Evolutionary conservation across 176 grass and related monocot species (phyloP), one percentile per base, ranked within the genome.

Genomic region (Carex cristatella): DNA sequence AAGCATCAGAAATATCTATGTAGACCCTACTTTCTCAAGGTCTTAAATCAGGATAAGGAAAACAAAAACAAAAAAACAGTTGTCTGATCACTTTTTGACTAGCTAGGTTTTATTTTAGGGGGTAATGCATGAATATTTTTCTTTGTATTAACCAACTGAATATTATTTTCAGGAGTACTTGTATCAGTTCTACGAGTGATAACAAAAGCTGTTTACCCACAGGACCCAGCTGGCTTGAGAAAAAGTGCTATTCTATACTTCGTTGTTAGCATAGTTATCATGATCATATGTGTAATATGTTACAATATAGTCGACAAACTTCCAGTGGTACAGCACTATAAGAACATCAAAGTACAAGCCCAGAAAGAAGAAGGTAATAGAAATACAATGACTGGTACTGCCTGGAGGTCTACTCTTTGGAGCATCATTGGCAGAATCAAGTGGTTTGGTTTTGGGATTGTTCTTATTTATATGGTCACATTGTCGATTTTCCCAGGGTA

Each of bases 401-500:
- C 84, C 18, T 98, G 95, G 95, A 94, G 93, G 54, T 88, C 92
- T 71, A 95, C 89, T 55, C 61, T 98, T 14, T 98, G 95, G 93
- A 90, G 84, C 83, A 95, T 98, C 2, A 86, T 98, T 0, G 90
- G 93, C 48, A 93, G 83, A 14, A 80, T 98, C 68, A 95, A 95
- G 64, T 95, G 88, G 93, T 90, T 85, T 30, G 93, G 91, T 1
- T 70, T 95, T 13, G 95, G 95, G 37, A 58, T 98, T 9, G 28
- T 66, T 49, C 86, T 98, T 80, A 92, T 98, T 72, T 98, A 98
- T 0, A 89, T 84, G 0, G 87, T 98, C 74, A 98, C 96, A 1
- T 84, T 95, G 11, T 98, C 96, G 58, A 98, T 98, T 80, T 98
- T 98, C 35, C 96, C 96, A 2, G 96, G 96, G 28, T 98, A 84